Conservation (phyloP, 192 early-diverging fungal species). For the Powellomyces hirtus region DNA sequence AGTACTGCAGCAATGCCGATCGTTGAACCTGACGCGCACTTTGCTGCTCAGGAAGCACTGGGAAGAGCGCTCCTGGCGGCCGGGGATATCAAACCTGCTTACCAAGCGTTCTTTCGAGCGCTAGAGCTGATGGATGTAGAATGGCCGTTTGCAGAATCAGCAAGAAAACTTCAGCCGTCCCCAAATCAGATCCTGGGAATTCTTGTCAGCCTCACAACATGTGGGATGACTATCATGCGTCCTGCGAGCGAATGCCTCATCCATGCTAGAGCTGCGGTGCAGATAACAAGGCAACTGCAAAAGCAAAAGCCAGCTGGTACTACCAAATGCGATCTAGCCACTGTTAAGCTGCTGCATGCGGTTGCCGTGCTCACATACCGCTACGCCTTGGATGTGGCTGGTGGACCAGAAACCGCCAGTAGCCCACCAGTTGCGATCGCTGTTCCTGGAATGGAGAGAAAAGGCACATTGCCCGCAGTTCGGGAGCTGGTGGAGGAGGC, state of each 20-base stretch:
- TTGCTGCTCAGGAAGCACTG: neutral
- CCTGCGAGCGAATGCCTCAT: neutral
- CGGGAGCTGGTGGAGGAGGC: conserved; percentile 30
- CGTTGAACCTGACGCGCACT: conserved; percentile 4
- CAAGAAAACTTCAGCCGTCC: neutral
- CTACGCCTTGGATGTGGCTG: conserved; percentile 22
- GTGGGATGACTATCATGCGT: neutral
- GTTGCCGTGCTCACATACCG: conserved; percentile 10
- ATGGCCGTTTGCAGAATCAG: conserved; percentile 5
- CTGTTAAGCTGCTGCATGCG: neutral
- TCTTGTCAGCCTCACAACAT: neutral
- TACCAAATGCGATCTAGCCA: neutral
- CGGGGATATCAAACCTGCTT: neutral
- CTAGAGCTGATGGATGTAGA: conserved; percentile 20
- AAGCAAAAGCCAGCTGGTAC: no score
- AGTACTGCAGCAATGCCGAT: no score
- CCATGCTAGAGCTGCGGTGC: neutral
- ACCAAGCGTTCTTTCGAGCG: neutral
- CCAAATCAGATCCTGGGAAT: neutral
- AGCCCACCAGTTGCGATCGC: conserved; percentile 34
- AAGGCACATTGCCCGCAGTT: neutral
- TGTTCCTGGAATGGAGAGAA: neutral
- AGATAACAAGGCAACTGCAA: neutral
- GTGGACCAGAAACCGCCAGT: conserved; percentile 24
- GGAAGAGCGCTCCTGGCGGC: conserved; percentile 4